A percentile compares a stretch with the other conserved stretches of the same genome.
Conservation (phyloP, 2,329 filamentous ascomycete species). For the Ceratocystis eucalypticola region DNA sequence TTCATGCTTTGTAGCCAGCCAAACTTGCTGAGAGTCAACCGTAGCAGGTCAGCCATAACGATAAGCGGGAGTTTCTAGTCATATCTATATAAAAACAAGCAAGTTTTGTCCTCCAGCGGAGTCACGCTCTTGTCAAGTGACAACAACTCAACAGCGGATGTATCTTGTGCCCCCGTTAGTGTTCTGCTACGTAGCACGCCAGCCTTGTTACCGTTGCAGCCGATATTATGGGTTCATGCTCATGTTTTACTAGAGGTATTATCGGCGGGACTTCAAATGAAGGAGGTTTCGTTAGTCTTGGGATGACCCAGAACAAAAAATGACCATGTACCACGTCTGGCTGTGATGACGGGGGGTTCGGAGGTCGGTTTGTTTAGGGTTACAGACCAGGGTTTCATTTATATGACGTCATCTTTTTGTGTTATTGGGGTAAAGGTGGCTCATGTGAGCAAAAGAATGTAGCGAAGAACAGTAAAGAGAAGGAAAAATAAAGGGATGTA, state of each 20-base stretch:
- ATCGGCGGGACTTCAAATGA: background rate
- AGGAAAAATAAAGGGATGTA: background rate
- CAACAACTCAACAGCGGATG: background rate
- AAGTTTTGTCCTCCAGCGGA: background rate
- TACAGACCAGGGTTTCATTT: background rate
- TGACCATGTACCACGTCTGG: background rate
- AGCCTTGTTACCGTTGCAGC: background rate
- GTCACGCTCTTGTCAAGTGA: background rate
- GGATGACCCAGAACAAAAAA: no score
- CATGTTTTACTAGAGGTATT: background rate
- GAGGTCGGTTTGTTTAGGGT: background rate
- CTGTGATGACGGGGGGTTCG: background rate
- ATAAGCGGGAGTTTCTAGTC: no score
- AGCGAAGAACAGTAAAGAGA: background rate
- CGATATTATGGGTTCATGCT: background rate
- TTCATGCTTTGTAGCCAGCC: background rate
- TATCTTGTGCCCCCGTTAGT: background rate
- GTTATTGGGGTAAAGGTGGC: background rate
- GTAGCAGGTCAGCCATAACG: background rate
- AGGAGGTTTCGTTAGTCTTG: background rate
- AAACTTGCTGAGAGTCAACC: background rate
- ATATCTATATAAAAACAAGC: background rate
- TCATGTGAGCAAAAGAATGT: background rate
- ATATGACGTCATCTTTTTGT: background rate
- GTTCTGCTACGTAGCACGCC: background rate